phyloP scores from a whole-genome alignment of 257 asterid species.

The Petunia secreta region DNA sequence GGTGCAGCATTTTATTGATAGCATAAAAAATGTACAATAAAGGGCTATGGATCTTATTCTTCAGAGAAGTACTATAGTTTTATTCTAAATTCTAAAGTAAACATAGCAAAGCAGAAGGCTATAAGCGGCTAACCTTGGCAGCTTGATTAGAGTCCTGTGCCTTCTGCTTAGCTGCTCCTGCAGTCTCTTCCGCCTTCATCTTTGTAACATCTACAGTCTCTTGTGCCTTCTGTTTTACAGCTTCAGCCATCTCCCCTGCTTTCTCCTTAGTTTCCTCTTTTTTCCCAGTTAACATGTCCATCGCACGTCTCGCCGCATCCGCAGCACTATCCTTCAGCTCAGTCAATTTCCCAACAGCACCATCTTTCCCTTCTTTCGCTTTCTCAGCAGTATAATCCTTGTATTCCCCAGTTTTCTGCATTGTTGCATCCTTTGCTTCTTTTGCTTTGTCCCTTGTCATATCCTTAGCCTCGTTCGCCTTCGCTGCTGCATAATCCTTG shows the following conservation, averaged over 20 bases:
- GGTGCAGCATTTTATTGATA: neutral
- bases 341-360: constrained; percentile 46
- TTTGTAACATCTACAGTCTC: constrained; percentile 17
- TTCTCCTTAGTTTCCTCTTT: constrained; percentile 55
- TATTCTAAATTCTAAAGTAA: neutral
- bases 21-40: neutral
- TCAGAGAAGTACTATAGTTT: neutral
- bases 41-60: neutral
- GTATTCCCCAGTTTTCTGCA: constrained; percentile 38
- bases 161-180: neutral
- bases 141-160: constrained; percentile 36
- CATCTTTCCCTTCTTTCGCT: constrained; percentile 61
- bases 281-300: constrained; percentile 72
- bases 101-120: constrained; percentile 16
- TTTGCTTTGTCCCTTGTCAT: constrained; percentile 16
- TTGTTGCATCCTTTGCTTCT: constrained; percentile 27
- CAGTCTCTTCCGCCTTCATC: constrained; percentile 19
- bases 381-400: constrained; percentile 54
- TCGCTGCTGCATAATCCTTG: constrained; percentile 18
- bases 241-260: constrained; percentile 42
- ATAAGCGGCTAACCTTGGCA: constrained; percentile 64
- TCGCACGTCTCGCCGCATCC: constrained; percentile 54
- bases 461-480: constrained; percentile 16
- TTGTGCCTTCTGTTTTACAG: constrained; percentile 33
- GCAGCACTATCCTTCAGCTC: constrained; percentile 68